Evolutionary conservation across 2,329 filamentous ascomycete species (phyloP), one percentile per base, ranked within the genome.

Genomic region (Dactylonectria estremocensis): DNA sequence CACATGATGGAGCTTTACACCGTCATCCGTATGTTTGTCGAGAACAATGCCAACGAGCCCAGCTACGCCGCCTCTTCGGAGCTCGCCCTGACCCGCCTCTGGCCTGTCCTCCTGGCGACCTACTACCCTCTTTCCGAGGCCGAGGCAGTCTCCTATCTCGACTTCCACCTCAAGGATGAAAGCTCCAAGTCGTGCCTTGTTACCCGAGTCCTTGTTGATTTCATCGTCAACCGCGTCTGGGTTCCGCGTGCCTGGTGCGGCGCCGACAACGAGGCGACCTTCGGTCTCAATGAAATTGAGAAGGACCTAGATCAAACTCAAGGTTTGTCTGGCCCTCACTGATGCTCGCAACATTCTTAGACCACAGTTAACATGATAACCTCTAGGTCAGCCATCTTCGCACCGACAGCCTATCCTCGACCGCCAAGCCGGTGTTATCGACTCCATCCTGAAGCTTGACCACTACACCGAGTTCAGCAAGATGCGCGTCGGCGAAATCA

Each of bases 111-210:
- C 14, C 64, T 83, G 37, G 77, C 80, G 1, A 80, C 78, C 1
- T 83, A 83, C 64, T 75, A 78, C 37, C 81, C 81, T 7, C 76
- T 84, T 22, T 80, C 78, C 16, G 78, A 80, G 60, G 52, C 72
- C 1, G 82, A 84, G 69, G 81, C 82, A 1, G 70, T 79, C 4
- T 82, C 82, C 3, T 84, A 84, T 57, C 79, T 84, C 20, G 79
- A 82, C 53, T 78, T 77, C 61, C 82, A 84, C 58, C 76, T 84
- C 22, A 79, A 79, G 60, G 79, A 82, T 22, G 77, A 79, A 37
- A 80, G 80, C 62, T 78, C 80, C 55, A 83, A 83, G 72, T 78
- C 79, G 3, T 84, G 82, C 68, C 77, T 84, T n/a, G 80, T 84
- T 16, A 83, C 82, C 2, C 79, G 82, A 7, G 77, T 83, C 66